phyloP scores from a whole-genome alignment of 306 rosid species.

The Purshia tridentata region DNA sequence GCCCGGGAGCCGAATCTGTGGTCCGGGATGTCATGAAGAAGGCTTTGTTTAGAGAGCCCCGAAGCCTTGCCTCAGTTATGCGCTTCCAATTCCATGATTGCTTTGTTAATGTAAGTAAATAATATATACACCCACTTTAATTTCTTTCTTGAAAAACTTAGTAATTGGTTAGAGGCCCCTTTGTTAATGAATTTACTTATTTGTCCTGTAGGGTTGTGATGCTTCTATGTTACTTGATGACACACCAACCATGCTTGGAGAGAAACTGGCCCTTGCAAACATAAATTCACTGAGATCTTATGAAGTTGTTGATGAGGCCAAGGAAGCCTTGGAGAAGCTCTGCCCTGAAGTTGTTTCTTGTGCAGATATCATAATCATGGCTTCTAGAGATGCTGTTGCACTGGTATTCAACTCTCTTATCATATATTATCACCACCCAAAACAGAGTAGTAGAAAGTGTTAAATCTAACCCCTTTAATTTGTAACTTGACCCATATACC shows the following conservation, averaged over 20 bases:
- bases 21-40: conserved; percentile 63
- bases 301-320: conserved; percentile 71
- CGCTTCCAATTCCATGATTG: conserved; percentile 88
- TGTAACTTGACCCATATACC: background rate
- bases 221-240: conserved; percentile 89
- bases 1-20: conserved; percentile 58
- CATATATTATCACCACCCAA: background rate
- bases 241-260: conserved; percentile 76
- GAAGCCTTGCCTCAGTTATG: conserved; percentile 90
- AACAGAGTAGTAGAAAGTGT: background rate
- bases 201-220: conserved; percentile 66
- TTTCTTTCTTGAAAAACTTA: background rate
- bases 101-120: conserved; percentile 58
- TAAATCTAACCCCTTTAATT: background rate
- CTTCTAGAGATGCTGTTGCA: conserved; percentile 81
- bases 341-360: conserved; percentile 88
- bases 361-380: conserved; percentile 84
- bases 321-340: conserved; percentile 55
- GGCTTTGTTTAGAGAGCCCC: conserved; percentile 56
- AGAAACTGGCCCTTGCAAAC: conserved; percentile 72
- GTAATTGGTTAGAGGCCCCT: background rate
- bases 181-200: background rate
- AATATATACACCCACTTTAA: background rate
- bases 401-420: conserved; percentile 35
- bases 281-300: conserved; percentile 77